Percentiles rank a stretch among this genome's conserved stretches.
Evolutionary conservation across 2,329 filamentous ascomycete species (phyloP).

Genomic region (Arthroderma sp.): DNA sequence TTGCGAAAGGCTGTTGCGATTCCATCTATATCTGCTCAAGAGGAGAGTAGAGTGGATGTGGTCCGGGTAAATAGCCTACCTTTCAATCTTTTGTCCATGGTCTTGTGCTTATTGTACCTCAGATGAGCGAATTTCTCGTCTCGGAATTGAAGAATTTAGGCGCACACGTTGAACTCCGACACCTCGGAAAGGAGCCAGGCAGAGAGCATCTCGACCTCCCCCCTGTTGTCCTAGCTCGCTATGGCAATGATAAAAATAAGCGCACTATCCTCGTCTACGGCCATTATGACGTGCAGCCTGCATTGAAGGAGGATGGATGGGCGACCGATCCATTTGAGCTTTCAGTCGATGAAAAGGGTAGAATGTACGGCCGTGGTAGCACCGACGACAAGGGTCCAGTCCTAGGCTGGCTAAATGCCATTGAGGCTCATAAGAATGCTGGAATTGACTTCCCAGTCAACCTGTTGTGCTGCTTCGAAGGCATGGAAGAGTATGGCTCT

Average conservation of each 20-base stretch:
- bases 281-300: constrained; percentile 97
- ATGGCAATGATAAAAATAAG: constrained; percentile 85
- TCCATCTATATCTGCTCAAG: constrained; percentile 86
- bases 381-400: constrained; percentile 98
- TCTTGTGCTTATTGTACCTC: constrained; percentile 2
- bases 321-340: constrained; percentile 86
- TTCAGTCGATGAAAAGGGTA: constrained; percentile 72
- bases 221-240: constrained; percentile 81
- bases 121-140: constrained; percentile 87
- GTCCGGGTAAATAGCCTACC: constrained; percentile 46
- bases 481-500: constrained; percentile 98
- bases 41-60: constrained; percentile 77
- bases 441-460: constrained; percentile 93
- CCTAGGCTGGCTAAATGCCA: constrained; percentile 92
- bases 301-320: constrained; percentile 88
- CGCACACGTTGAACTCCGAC: constrained; percentile 73
- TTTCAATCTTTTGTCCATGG: constrained; percentile 5
- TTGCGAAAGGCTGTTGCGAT: constrained; percentile 89
- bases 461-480: constrained; percentile 97
- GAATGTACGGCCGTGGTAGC: constrained; percentile 91
- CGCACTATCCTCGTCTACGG: constrained; percentile 92
- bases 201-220: constrained; percentile 84
- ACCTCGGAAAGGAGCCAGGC: constrained; percentile 81
- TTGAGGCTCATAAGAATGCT: constrained; percentile 93
- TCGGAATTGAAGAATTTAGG: constrained; percentile 71